phyloP scores from a whole-genome alignment of 2,329 filamentous ascomycete genomes.

The Aspergillus sp. region DNA sequence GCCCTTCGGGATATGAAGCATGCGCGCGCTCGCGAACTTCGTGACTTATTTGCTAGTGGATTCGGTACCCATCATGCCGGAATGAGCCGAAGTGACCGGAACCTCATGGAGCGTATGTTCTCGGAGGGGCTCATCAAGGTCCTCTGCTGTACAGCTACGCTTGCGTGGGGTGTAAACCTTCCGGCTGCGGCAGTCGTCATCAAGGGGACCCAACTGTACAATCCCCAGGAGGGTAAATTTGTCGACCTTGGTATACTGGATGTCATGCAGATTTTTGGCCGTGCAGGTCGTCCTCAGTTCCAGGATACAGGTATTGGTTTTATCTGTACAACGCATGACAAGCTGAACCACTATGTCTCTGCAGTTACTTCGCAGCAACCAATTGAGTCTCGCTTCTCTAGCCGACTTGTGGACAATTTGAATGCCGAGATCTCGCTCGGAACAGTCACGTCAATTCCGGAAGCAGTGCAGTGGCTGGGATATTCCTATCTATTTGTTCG shows the following conservation, averaged over 20 bases:
- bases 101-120: constrained; percentile 93
- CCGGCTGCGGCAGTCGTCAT: constrained; percentile 95
- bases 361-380: constrained; percentile 95
- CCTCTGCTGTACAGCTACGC: constrained; percentile 94
- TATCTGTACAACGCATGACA: constrained; percentile 96
- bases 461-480: constrained; percentile 95
- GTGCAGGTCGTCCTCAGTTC: constrained; percentile 95
- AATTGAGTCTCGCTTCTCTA: constrained; percentile 94
- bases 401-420: constrained; percentile 91
- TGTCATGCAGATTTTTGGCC: constrained; percentile 96
- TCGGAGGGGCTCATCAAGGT: constrained; percentile 91
- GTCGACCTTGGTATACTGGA: constrained; percentile 95
- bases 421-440: constrained; percentile 93
- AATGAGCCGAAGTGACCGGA: constrained; percentile 91
- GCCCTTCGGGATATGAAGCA: constrained; percentile 82
- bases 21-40: constrained; percentile 80
- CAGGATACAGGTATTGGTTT: constrained; percentile 97
- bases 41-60: constrained; percentile 86
- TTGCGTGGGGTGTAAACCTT: constrained; percentile 98
- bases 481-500: constrained; percentile 97
- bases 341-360: constrained; percentile 83
- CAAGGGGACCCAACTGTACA: constrained; percentile 97
- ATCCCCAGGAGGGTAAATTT: constrained; percentile 93
- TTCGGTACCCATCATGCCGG: constrained; percentile 95
- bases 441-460: constrained; percentile 89